These are phyloP conservation scores for Ochetophila trinervis DNA, from an alignment of 306 rosid genomes.

Conservation along the genomic window DNA sequence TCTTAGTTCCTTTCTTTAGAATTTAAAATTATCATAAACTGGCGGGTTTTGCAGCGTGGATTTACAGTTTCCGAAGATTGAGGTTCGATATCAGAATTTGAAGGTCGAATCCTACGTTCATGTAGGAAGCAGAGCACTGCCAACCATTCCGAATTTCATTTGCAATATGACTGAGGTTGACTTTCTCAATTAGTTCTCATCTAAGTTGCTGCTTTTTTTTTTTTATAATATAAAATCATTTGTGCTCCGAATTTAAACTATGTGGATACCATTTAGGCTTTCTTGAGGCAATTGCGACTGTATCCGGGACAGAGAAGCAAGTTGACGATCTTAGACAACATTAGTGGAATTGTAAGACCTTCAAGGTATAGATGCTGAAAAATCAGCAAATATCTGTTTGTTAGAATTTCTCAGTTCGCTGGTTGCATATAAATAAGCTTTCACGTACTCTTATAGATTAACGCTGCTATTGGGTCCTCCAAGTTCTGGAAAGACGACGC, in stretches of 20 bases:
- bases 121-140: conserved; percentile 94
- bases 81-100: conserved; percentile 82
- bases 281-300: conserved; percentile 61
- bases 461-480: conserved; percentile 95
- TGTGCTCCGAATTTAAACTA: not conserved
- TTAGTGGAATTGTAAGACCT: conserved; percentile 85
- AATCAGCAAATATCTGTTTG: not conserved
- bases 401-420: conserved; percentile 8
- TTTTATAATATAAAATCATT: conserved; percentile 1
- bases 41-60: conserved; percentile 52
- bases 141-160: conserved; percentile 88
- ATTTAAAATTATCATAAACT: not conserved
- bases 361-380: conserved; percentile 45
- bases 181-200: not conserved
- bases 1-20: not conserved
- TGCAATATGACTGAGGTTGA: conserved; percentile 82
- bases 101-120: conserved; percentile 81
- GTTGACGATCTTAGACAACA: conserved; percentile 71
- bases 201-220: conserved; percentile 9
- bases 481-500: conserved; percentile 92
- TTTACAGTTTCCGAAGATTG: conserved; percentile 84
- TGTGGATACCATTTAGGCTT: conserved; percentile 38
- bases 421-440: not conserved
- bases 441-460: conserved; percentile 45
- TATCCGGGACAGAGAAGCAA: conserved; percentile 59